These are phyloP conservation scores for Metschnikowia baotianmanensis DNA, from an alignment of 805 yeast species.

Conservation along the genomic window DNA sequence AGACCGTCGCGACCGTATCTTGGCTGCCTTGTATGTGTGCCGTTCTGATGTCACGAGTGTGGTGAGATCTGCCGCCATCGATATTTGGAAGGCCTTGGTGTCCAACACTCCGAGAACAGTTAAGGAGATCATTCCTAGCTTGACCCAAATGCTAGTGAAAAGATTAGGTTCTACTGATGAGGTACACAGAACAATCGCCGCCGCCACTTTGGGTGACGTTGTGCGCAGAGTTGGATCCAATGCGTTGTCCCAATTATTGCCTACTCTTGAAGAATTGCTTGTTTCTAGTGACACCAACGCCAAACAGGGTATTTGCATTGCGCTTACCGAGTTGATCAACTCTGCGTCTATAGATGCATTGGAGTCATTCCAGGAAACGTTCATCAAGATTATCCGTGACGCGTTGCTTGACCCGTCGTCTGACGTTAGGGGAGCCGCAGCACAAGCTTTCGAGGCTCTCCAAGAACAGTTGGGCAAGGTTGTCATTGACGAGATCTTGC, in stretches of 20 bases:
- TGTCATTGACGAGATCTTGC: conserved; percentile 87
- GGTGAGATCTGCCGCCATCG: conserved; percentile 86
- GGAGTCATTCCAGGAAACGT: conserved; percentile 58
- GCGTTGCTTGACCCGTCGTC: conserved; percentile 75
- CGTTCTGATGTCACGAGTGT: conserved; percentile 87
- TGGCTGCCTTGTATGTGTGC: conserved; percentile 86
- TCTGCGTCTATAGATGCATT: conserved; percentile 66
- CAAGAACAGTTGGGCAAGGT: conserved; percentile 78
- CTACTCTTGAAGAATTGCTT: conserved; percentile 72
- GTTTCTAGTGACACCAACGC: conserved; percentile 70
- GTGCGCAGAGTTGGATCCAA: conserved; percentile 91
- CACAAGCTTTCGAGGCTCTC: conserved; percentile 82
- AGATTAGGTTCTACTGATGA: conserved; percentile 82
- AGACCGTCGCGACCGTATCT: conserved; percentile 82
- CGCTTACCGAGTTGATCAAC: conserved; percentile 78
- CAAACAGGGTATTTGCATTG: conserved; percentile 95
- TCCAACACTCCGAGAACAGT: conserved; percentile 94
- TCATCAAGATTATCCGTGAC: conserved; percentile 72
- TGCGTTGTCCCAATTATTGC: conserved; percentile 79
- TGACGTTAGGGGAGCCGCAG: conserved; percentile 86
- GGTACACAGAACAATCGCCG: conserved; percentile 81
- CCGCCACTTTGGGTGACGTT: conserved; percentile 89
- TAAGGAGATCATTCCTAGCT: conserved; percentile 83
- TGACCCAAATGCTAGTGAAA: conserved; percentile 75
- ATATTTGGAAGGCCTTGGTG: conserved; percentile 95